Percentiles rank a stretch among this genome's conserved stretches.
These are phyloP conservation scores for Cyberlindnera meyerae DNA, from an alignment of 805 yeast genomes.

Conservation along the genomic window DNA sequence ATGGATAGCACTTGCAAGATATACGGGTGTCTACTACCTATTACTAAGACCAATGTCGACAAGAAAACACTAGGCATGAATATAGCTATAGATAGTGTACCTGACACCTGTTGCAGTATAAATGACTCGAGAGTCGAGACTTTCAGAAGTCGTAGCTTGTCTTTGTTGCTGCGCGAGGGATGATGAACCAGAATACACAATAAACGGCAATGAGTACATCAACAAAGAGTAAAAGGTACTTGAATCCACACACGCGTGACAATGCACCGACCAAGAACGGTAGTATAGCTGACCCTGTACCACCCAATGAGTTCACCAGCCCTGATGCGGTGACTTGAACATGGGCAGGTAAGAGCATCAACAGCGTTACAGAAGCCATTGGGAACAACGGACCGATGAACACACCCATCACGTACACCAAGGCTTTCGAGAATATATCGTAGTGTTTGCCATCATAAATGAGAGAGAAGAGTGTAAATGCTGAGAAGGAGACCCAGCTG, in stretches of 20 bases:
- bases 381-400: slow-evolving; percentile 72
- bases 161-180: slow-evolving; percentile 3
- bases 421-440: slow-evolving; percentile 7
- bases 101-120: no score
- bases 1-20: no score
- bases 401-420: slow-evolving; percentile 44
- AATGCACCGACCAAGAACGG: slow-evolving; percentile 59
- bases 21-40: no score
- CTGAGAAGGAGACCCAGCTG: slow-evolving; percentile 28
- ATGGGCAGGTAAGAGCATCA: slow-evolving; percentile 55
- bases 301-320: slow-evolving; percentile 72
- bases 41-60: no score
- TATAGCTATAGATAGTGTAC: no score
- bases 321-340: slow-evolving; percentile 68
- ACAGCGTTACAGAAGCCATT: slow-evolving; percentile 59
- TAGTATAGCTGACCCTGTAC: slow-evolving; percentile 74
- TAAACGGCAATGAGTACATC: slow-evolving; percentile 8
- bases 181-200: slow-evolving; percentile 9
- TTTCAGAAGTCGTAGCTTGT: slow-evolving; percentile 7
- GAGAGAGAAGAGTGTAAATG: slow-evolving; percentile 16
- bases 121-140: no score
- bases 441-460: slow-evolving; percentile 6
- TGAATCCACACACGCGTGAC: slow-evolving; percentile 14
- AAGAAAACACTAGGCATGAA: no score
- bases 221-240: slow-evolving; percentile 7